Percentiles rank a stretch among this genome's conserved stretches.
These are phyloP conservation scores for Inosperma sp. DNA, from an alignment of 768 basidiomycete genomes.

Conservation along the genomic window DNA sequence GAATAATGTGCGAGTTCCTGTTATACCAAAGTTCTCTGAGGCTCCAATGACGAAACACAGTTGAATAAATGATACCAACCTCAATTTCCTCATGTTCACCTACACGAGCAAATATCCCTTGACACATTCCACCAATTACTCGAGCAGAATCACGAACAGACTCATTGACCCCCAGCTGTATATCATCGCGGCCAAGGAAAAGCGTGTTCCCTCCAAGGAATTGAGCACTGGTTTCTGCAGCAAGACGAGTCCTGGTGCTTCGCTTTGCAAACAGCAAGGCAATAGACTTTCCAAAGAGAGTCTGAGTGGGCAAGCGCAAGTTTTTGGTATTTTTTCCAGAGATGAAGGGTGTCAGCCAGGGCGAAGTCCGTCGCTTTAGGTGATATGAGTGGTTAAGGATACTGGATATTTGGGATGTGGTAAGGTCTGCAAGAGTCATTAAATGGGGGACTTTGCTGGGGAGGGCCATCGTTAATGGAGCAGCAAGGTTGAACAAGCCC, in stretches of 20 bases:
- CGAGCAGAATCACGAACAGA: constrained; percentile 74
- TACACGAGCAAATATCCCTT: constrained; percentile 96
- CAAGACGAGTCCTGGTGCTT: constrained; percentile 85
- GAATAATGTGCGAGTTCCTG: constrained; percentile 90
- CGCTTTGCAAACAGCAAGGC: constrained; percentile 92
- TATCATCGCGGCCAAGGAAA: constrained; percentile 86
- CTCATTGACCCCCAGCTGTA: constrained; percentile 97
- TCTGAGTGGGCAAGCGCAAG: constrained; percentile 64
- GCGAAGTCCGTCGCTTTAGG: constrained; percentile 59
- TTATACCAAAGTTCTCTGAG: too few relatives aligned
- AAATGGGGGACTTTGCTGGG: constrained; percentile 55
- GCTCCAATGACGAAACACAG: not conserved
- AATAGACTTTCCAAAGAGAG: constrained; percentile 76
- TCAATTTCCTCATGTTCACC: constrained; percentile 91
- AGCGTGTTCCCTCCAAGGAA: constrained; percentile 85
- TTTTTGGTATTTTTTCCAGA: constrained; percentile 28
- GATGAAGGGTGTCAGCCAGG: constrained; percentile 60
- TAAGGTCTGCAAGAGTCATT: constrained; percentile 86
- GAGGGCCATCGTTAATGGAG: constrained; percentile 15
- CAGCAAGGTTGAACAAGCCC: not conserved
- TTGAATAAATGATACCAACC: constrained; percentile 39
- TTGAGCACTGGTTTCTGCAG: constrained; percentile 76
- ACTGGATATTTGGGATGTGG: constrained; percentile 64
- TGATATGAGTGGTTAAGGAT: constrained; percentile 59
- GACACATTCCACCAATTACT: constrained; percentile 91